Base-by-base conservation (phyloP, 495 filamentous ascomycete genomes). In the Penicillium silybi region DNA sequence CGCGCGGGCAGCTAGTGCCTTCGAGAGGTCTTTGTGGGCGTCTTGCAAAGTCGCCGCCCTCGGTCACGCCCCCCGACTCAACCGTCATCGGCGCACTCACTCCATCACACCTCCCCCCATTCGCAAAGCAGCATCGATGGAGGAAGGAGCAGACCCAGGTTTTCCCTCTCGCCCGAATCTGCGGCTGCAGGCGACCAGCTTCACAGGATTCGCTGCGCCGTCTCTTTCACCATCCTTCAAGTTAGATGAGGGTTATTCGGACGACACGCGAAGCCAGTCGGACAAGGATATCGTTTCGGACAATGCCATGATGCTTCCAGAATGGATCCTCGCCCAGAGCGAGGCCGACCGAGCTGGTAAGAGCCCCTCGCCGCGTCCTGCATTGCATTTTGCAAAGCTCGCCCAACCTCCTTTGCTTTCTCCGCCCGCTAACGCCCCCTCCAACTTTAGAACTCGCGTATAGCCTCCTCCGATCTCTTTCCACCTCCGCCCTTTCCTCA, bases 401-500 rank as follows among this genome's bases (percentile, higher is more conserved):
- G 17, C 41, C 47, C 45, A 44, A 43, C 32, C 52, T 48, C 54
- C 29, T 48, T 39, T 45, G 18, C 9, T 25, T 35, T 46, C 5
- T 20, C 34, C 48, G 32, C 37, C 41, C 41, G 37, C 54, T 62
- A 29, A 58, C 50, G 32, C 34, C 32, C 13, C 32, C 17, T 18
- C 20, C 18, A 22, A 37, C 23, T 32, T n/a, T 50, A 81, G 78
- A 79, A 55, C 63, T 81, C 46, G 75, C 74, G 22, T 80, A 78
- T 48, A 73, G 65, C 22, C 54, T 95, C 19, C 73, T 96, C 32
- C 80, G 82, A 52, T 83, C 85, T 42, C 76, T 96, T 5, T 85
- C 85, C 17, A 91, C 88, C 17, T 85, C 84, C 27, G 80, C 83
- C 11, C 83, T 95, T 44, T 83, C 85, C 15, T 77, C 82, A n/a